Evolutionary conservation across 73 alveolate genomes (phyloP).

Genomic region (Effrenium voratum): DNA sequence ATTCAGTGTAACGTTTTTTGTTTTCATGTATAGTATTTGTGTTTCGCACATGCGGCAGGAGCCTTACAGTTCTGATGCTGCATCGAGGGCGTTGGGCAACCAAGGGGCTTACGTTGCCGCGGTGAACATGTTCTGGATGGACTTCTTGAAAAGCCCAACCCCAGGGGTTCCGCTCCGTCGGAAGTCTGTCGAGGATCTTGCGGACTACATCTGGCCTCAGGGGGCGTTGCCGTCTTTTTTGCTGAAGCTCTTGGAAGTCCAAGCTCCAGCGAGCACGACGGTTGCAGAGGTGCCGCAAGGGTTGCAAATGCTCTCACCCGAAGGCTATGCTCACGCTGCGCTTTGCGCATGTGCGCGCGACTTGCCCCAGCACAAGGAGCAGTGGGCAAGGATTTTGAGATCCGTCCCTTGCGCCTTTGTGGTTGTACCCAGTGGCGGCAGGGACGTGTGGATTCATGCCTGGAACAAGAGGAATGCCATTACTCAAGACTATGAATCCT

Average conservation of each 20-base stretch:
- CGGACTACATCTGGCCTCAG: not conserved
- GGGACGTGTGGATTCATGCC: not conserved
- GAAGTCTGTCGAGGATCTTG: not conserved
- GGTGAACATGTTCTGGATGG: not conserved
- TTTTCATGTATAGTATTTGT: not conserved
- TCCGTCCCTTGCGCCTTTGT: slow-evolving; percentile 5
- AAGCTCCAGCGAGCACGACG: not conserved
- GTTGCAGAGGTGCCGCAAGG: not conserved
- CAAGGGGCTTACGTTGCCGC: not conserved
- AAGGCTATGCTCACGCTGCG: not conserved
- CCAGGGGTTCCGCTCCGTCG: not conserved
- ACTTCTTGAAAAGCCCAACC: not conserved
- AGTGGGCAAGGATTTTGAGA: not conserved
- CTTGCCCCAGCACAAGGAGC: not conserved
- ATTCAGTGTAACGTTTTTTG: not conserved
- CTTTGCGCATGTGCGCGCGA: not conserved
- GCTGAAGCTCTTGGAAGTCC: not conserved
- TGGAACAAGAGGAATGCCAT: not conserved
- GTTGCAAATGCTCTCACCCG: not conserved
- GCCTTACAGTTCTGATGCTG: not conserved
- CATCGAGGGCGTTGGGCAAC: not conserved
- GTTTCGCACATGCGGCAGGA: not conserved
- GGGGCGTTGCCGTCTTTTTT: not conserved
- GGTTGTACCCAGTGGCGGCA: not conserved
- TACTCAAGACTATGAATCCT: not conserved